A percentile compares a stretch with the other conserved stretches of the same genome.
Evolutionary conservation across 345 rosid species (phyloP).

Genomic region (Rhodamnia argentea): DNA sequence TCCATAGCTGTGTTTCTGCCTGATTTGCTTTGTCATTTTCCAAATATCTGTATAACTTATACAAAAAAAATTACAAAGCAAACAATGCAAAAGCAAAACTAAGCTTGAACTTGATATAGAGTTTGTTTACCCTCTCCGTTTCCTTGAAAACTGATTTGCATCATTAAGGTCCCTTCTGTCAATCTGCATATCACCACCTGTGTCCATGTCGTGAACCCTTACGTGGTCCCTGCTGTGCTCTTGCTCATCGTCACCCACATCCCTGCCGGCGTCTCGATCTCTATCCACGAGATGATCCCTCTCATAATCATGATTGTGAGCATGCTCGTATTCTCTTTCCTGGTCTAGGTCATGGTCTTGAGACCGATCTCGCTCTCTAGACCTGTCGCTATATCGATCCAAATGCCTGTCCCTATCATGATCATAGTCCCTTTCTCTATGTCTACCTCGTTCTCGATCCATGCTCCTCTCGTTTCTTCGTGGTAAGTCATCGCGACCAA

Average conservation of each 20-base stretch:
- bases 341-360: slow-evolving; percentile 25
- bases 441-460: slow-evolving; percentile 32
- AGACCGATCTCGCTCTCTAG: slow-evolving; percentile 49
- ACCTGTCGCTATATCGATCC: slow-evolving; percentile 40
- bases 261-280: slow-evolving; percentile 35
- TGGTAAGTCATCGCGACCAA: slow-evolving; percentile 26
- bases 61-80: background rate
- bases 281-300: slow-evolving; percentile 31
- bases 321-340: slow-evolving; percentile 36
- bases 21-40: background rate
- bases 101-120: background rate
- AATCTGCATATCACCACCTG: slow-evolving; percentile 25
- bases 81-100: background rate
- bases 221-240: slow-evolving; percentile 19
- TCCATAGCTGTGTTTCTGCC: background rate
- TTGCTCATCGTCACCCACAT: slow-evolving; percentile 21
- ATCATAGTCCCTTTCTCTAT: slow-evolving; percentile 41
- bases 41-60: background rate
- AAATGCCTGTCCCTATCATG: slow-evolving; percentile 25
- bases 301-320: slow-evolving; percentile 24
- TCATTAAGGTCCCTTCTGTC: slow-evolving; percentile 20
- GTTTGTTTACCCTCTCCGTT: slow-evolving; percentile 40
- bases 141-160: slow-evolving; percentile 27
- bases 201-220: slow-evolving; percentile 16
- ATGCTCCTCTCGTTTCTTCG: slow-evolving; percentile 11